Evolutionary conservation across 2,329 filamentous ascomycete species (phyloP), one percentile per base, ranked within the genome.

Genomic region (Claviceps spartinae): DNA sequence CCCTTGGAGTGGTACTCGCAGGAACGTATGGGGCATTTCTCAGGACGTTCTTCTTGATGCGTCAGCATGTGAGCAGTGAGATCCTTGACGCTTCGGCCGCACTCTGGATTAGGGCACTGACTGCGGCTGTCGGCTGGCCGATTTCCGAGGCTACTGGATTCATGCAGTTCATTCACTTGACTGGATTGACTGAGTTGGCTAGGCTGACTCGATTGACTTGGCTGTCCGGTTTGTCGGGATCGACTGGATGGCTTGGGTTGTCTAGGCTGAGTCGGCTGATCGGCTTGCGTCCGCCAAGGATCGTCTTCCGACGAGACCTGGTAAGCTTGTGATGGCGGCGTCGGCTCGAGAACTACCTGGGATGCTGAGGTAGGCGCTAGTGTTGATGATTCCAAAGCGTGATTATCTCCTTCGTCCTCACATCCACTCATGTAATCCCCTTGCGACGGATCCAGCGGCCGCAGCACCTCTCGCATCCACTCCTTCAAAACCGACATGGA

Each of bases 1-100:
- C 91, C 91, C 67, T 96, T 97, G 59, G 79, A 77, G 68, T 96
- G 86, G 65, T 96, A 97, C 62, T 96, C 89, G 72, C 91, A 97
- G 2, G 84, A 90, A 52, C 85, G 77, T 54, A 97, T 96, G 0
- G 91, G 91, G 66, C 93, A 98, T 67, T 97, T 97, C 64, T 97
- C 91, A 0, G 93, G 93, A 34, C 93, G 78, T 69, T 96, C 89
- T 54, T 85, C 85, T 69, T 94, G 88, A 66, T 98, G 93, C 0
- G 93, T 98, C 59, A 97, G 79, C 86, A 95, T 94, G 66, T 98
- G 93, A 5, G 93, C 89, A 60, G 93, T 75, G 14, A 84, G 67
- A 56, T 83, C 80, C 59, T 83, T 80, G 65, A 81, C 79, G 5
- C 78, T 70, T 40, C 76, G 74, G 13, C 77, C 78, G 55, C 78